Evolutionary conservation across 148 eudicot genomes (phyloP).

Genomic region (Polygonum maritimum): DNA sequence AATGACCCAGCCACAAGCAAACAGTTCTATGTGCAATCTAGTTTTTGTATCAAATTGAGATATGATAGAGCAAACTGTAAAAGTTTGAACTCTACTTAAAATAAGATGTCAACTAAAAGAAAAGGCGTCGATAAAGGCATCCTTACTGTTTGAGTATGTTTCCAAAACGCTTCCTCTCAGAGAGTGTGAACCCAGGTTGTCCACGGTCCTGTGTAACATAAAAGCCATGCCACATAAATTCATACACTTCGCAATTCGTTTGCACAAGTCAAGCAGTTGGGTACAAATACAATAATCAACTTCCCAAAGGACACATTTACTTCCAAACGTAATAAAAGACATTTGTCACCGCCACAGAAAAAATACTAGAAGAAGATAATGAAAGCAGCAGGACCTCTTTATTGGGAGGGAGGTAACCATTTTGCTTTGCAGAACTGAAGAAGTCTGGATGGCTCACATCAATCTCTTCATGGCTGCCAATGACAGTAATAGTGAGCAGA

Average conservation of each 20-base stretch:
- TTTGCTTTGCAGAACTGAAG: conserved; percentile 77
- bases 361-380: not conserved
- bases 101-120: not conserved
- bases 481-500: not conserved
- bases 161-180: conserved; percentile 88
- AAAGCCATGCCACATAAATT: not conserved
- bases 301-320: not conserved
- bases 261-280: not conserved
- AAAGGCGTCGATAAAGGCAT: not conserved
- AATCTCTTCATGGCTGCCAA: conserved; percentile 86
- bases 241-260: not conserved
- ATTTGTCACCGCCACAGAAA: not conserved
- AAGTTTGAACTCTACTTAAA: not conserved
- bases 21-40: not conserved
- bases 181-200: conserved; percentile 90
- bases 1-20: not conserved
- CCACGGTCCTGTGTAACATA: conserved; percentile 65
- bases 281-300: not conserved
- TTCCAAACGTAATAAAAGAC: not conserved
- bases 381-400: conserved; percentile 51
- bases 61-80: not conserved
- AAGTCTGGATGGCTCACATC: conserved; percentile 99
- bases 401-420: conserved; percentile 94
- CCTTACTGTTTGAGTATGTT: conserved; percentile 75
- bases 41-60: not conserved